These are phyloP conservation scores for Bothriochloa decipiens DNA, from an alignment of 176 grass and related monocot species.

Conservation along the genomic window DNA sequence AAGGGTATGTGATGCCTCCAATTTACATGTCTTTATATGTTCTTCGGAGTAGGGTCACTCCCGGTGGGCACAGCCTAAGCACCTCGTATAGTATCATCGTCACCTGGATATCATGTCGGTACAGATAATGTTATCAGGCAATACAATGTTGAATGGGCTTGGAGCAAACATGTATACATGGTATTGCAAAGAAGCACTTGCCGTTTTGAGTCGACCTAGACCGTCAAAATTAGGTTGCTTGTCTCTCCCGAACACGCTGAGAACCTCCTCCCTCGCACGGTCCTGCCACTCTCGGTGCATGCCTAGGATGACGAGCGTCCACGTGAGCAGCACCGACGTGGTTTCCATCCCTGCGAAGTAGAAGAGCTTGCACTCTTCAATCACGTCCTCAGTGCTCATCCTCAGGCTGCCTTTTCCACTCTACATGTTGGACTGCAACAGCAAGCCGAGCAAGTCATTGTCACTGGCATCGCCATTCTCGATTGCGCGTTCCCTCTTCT, in stretches of 20 bases:
- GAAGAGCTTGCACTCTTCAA: conserved; percentile 87
- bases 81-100: too few species aligned
- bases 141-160: too few species aligned
- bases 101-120: too few species aligned
- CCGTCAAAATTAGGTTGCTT: conserved; percentile 51
- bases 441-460: conserved; percentile 71
- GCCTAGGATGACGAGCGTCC: conserved; percentile 56
- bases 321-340: conserved; percentile 66
- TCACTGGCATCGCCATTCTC: conserved; percentile 33
- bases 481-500: conserved; percentile 49
- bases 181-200: conserved; percentile 16
- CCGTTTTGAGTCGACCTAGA: conserved; percentile 62
- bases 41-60: too few species aligned
- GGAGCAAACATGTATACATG: too few species aligned
- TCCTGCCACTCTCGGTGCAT: conserved; percentile 68
- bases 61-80: too few species aligned
- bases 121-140: too few species aligned
- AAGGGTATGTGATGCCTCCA: too few species aligned
- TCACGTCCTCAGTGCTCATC: conserved; percentile 66
- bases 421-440: conserved; percentile 60
- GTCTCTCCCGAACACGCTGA: conserved; percentile 47
- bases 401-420: conserved; percentile 33
- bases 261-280: conserved; percentile 68
- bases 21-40: too few species aligned
- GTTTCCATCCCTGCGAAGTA: conserved; percentile 85